These are phyloP conservation scores for Dimocarpus longan DNA, from an alignment of 345 rosid genomes.

Conservation along the genomic window DNA sequence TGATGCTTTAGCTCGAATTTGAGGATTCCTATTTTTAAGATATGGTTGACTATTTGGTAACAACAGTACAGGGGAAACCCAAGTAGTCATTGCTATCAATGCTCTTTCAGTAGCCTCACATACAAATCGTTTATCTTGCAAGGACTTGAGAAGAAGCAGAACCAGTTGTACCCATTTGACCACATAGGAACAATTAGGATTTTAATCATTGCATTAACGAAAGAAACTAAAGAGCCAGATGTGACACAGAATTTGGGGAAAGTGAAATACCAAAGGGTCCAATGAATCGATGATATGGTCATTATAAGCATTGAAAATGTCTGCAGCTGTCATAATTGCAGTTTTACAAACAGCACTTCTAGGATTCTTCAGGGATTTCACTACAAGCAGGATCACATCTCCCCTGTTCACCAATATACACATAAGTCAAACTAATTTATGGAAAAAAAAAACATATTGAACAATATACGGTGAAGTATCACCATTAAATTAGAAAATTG, in stretches of 20 bases:
- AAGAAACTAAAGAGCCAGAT: constrained; percentile 6
- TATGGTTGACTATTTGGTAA: too few relatives aligned
- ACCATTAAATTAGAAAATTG: too few relatives aligned
- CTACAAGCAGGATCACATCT: constrained; percentile 69
- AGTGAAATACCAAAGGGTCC: constrained; percentile 69
- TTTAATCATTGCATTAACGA: constrained; percentile 5
- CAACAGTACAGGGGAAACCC: too few relatives aligned
- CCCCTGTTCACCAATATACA: too few relatives aligned
- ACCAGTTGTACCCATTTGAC: constrained; percentile 58
- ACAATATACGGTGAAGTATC: too few relatives aligned
- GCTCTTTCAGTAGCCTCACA: constrained; percentile 96
- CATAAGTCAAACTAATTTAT: too few relatives aligned
- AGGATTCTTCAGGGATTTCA: constrained; percentile 93
- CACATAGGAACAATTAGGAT: constrained; percentile 17
- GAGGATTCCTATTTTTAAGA: too few relatives aligned
- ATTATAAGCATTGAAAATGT: too few relatives aligned
- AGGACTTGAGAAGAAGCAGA: constrained; percentile 91
- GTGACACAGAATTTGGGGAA: neutral
- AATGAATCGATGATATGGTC: constrained; percentile 61
- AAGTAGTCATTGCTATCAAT: constrained; percentile 71
- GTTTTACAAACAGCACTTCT: constrained; percentile 99
- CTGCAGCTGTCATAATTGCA: constrained; percentile 88
- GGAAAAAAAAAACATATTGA: too few relatives aligned
- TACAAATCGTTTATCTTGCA: constrained; percentile 99
- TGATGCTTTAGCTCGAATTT: too few relatives aligned